Percentiles rank a stretch among this genome's conserved stretches.
Conservation (phyloP, 2,329 filamentous ascomycete species). For the Aureobasidium mangrovei region DNA sequence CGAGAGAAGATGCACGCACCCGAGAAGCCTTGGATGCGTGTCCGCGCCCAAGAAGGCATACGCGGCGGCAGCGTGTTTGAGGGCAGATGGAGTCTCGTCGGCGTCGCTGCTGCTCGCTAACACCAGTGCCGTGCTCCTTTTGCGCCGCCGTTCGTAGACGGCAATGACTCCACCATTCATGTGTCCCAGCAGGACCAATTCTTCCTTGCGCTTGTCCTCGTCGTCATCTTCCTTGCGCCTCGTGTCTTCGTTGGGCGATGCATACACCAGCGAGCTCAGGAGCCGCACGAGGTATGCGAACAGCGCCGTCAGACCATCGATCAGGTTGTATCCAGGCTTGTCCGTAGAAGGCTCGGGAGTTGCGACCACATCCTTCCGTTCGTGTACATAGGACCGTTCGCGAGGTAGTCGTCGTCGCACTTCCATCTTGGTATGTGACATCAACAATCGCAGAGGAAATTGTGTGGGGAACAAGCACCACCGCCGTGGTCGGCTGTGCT, state of each 20-base stretch:
- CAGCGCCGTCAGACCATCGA: not conserved
- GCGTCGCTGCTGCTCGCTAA: not conserved
- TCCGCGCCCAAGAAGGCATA: not conserved
- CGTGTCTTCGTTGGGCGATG: not conserved
- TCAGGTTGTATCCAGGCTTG: not conserved
- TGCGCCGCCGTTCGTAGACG: not conserved
- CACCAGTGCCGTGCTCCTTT: not conserved
- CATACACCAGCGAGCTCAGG: not conserved
- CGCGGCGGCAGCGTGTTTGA: not conserved
- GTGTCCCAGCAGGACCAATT: not conserved
- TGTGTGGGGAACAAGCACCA: not conserved
- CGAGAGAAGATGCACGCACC: not conserved
- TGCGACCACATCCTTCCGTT: not conserved
- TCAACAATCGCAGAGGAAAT: not conserved
- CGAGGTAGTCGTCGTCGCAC: conserved; percentile 10
- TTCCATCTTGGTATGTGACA: conserved; percentile 11
- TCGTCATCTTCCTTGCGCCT: not conserved
- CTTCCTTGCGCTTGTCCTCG: conserved; percentile 1
- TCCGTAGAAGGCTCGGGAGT: not conserved
- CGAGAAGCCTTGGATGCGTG: not conserved
- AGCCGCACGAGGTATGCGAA: not conserved
- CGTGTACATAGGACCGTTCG: conserved; percentile 6
- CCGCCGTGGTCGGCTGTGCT: not conserved
- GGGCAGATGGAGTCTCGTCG: not conserved
- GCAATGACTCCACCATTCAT: not conserved